Percentiles rank a stretch among this genome's conserved stretches.
phyloP scores from a whole-genome alignment of 176 grass and related monocot species.

The Bromus sterilis region DNA sequence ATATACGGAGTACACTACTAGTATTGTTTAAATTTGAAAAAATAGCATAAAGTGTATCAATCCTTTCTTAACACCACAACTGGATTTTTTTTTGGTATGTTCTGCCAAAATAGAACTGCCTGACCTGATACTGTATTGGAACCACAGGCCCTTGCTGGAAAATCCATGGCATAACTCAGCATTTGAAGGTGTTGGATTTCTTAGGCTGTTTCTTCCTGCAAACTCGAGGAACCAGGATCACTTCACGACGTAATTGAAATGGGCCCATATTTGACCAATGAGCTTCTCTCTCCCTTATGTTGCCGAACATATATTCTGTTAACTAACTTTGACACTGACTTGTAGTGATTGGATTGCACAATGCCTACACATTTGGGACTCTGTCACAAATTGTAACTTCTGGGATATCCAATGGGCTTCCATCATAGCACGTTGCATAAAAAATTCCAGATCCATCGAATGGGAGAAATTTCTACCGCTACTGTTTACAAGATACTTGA shows the following conservation, averaged over 20 bases:
- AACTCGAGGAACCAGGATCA: slow-evolving; percentile 72
- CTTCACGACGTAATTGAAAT: slow-evolving; percentile 63
- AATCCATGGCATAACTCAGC: slow-evolving; percentile 98
- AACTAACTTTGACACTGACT: slow-evolving; percentile 24
- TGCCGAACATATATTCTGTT: slow-evolving; percentile 14
- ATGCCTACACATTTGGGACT: slow-evolving; percentile 75
- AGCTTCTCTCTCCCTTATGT: not conserved
- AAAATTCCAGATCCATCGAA: slow-evolving; percentile 59
- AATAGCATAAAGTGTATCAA: not conserved
- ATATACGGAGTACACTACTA: not conserved
- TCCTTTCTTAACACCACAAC: slow-evolving; percentile 10
- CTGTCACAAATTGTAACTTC: slow-evolving; percentile 86
- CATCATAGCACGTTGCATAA: slow-evolving; percentile 84
- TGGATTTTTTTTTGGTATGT: slow-evolving; percentile 12
- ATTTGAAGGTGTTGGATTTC: slow-evolving; percentile 97
- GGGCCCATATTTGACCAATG: slow-evolving; percentile 7
- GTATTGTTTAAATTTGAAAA: slow-evolving; percentile 18
- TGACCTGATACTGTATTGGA: slow-evolving; percentile 22
- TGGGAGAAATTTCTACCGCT: slow-evolving; percentile 78
- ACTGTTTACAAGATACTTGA: slow-evolving; percentile 73
- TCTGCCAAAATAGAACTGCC: slow-evolving; percentile 6
- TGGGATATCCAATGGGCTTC: slow-evolving; percentile 92
- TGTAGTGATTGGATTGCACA: slow-evolving; percentile 73
- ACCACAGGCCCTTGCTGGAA: slow-evolving; percentile 63
- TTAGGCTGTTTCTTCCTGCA: slow-evolving; percentile 78